phyloP scores from a whole-genome alignment of 352 stramenopile species.

The Phytophthora cajani region DNA sequence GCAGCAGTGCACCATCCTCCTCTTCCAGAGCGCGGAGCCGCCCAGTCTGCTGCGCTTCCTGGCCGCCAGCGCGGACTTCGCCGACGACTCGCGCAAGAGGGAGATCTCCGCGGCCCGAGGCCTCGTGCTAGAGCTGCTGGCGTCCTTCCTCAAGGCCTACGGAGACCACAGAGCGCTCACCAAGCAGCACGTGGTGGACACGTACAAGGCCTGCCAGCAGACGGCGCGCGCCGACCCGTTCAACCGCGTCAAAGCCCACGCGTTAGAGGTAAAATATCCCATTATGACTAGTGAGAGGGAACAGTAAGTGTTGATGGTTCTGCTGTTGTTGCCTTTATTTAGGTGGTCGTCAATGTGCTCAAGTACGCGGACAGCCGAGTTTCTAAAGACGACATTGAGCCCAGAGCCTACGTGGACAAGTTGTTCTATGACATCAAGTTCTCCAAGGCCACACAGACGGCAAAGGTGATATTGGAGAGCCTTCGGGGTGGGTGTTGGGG shows the following conservation, averaged over 20 bases:
- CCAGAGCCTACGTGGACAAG: slow-evolving; percentile 64
- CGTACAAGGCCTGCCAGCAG: slow-evolving; percentile 53
- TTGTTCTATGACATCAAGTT: slow-evolving; percentile 84
- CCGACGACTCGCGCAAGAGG: slow-evolving; percentile 63
- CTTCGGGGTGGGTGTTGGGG: not conserved
- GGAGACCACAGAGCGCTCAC: slow-evolving; percentile 54
- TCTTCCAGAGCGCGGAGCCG: slow-evolving; percentile 64
- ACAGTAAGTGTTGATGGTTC: not conserved
- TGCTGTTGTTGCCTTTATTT: slow-evolving; percentile 7
- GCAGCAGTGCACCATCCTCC: slow-evolving; percentile 68
- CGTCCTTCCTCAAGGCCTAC: slow-evolving; percentile 58
- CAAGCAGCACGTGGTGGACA: slow-evolving; percentile 51
- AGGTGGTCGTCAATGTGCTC: slow-evolving; percentile 71
- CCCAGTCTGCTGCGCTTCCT: slow-evolving; percentile 69
- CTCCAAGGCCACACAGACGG: slow-evolving; percentile 70
- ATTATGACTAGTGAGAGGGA: not conserved
- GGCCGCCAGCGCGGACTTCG: slow-evolving; percentile 50
- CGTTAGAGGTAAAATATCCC: slow-evolving; percentile 25
- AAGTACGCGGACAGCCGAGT: slow-evolving; percentile 46
- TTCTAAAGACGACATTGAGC: slow-evolving; percentile 56
- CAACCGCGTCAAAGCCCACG: slow-evolving; percentile 69
- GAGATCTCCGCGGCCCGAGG: slow-evolving; percentile 58
- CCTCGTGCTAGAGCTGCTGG: slow-evolving; percentile 59
- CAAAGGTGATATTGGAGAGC: slow-evolving; percentile 41
- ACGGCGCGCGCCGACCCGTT: slow-evolving; percentile 64